Base-by-base conservation (phyloP, 2,329 filamentous ascomycete species). In the Hypoxylon sp. region DNA sequence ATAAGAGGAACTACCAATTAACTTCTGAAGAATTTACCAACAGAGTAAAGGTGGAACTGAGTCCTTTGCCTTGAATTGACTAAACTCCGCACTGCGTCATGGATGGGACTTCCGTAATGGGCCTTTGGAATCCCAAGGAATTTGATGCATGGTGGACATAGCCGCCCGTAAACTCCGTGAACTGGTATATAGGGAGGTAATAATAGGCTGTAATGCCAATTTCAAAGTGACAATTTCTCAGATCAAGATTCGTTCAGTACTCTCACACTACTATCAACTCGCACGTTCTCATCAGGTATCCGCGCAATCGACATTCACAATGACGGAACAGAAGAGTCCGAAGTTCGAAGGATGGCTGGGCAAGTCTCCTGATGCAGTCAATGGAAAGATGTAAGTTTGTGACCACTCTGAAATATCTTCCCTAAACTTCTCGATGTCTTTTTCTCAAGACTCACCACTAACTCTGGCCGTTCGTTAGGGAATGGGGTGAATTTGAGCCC, bases 401-500 rank as follows among this genome's bases (percentile, higher is more conserved):
- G 8, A 18, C 20, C 28, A 42, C 9, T 57, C 54, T 8, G 32
- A 30, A 38, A 40, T 48, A 20, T 22, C n/a, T n/a, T 38, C 38
- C 38, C 8, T n/a, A 38, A 16, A 9, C 16, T 3, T 14, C 26
- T 36, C 18, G 18, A 4, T 14, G 30, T n/a, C 18, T 30, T 18
- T 33, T 16, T 16, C 2, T 18, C 4, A 26, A 33, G 40, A 24
- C 16, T 33, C 18, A 44, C 48, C 14, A 16, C 54, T 64, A 4
- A 64, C 38, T 14, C 3, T 3, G 9, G 6, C 20, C 14, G 12
- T 44, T 22, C 3, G 22, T 14, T 30, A 59, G 54, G 61, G 74
- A 79, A 30, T 86, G 84, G 84, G 79, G 78, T 40, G 77, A 84
- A 59, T 90, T 84, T 58, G 81, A 87, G 76, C 87, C 87, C 36